Conservation (phyloP, 163 green algal species). For the Scenedesmus sp. region DNA sequence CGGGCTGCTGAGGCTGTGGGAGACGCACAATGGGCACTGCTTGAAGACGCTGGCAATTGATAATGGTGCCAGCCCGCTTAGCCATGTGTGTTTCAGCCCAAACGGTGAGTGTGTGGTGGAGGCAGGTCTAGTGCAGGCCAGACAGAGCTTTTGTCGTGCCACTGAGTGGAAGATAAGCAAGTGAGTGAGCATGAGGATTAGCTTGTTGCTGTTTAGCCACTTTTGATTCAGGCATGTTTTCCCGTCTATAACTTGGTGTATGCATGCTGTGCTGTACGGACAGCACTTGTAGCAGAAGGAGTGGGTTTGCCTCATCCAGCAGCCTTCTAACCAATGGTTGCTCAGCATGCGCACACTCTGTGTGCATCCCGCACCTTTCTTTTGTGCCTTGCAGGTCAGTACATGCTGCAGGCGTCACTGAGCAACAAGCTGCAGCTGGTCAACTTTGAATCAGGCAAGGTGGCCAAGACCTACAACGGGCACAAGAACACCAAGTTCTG, state of each 20-base stretch:
- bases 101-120: constrained; percentile 74
- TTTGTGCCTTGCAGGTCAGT: constrained; percentile 56
- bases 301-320: too few relatives aligned
- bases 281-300: too few relatives aligned
- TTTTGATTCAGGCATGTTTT: neutral
- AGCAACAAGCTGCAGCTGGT: constrained; percentile 84
- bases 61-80: constrained; percentile 81
- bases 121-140: neutral
- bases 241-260: too few relatives aligned
- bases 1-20: constrained; percentile 88
- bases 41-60: constrained; percentile 84
- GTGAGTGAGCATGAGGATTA: neutral
- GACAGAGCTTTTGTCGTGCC: too few relatives aligned
- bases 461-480: constrained; percentile 73
- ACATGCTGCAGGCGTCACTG: constrained; percentile 84
- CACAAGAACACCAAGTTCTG: constrained; percentile 86
- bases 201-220: neutral
- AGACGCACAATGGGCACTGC: constrained; percentile 85
- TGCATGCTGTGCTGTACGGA: too few relatives aligned
- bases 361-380: neutral
- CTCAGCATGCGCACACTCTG: neutral
- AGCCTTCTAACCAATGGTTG: too few relatives aligned
- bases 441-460: constrained; percentile 78
- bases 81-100: constrained; percentile 87
- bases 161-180: neutral